Base-by-base conservation (phyloP, 75 land plant species). In the Gnetum montanum region DNA sequence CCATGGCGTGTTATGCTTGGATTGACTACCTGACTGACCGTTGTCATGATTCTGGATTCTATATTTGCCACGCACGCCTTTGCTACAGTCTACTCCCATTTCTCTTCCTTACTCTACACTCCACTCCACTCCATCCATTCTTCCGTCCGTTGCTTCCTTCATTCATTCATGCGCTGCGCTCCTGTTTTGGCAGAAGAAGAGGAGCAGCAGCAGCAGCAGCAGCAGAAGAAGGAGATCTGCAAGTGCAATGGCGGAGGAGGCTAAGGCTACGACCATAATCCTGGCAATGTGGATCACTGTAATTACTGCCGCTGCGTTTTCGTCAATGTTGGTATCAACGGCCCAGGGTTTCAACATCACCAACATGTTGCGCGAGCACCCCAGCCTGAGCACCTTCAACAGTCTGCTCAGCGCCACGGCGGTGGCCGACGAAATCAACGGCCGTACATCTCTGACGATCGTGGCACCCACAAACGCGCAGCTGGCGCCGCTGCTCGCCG, bases 371-470 rank as follows among this genome's bases (percentile, higher is more conserved):
- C 48, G 64, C 55, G 2, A 62, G 30, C 68, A 47, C 74, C 80
- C 81, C 1, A 68, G 71, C 43, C 78, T 84, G 57, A 70, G 80
- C 31, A 57, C 49, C 43, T 81, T 89, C 75, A 31, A 70, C 58
- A 22, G 24, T 29, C 83, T 89, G 28, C 69, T 89, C 41, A 19
- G 75, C 28, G 19, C 66, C 51, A 59, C 84, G 34, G 11, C 57
- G 48, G 66, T 85, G 27, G 60, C 79, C 34, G 52, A 60, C 8
- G 94, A 89, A 37, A 79, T 89, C 45, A n/a, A 52, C 53, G 27
- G 12, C 46, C 85, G 82, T 51, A 52, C 83, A 54, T 78, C 94
- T 50, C 34, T 89, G 55, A 89, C 90, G 40, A 55, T 89, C 57
- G 75, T 85, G 46, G 86, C 77, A 34, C 78, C 79, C 36, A 66